Percentiles rank a stretch among this genome's conserved stretches.
These are phyloP conservation scores for Diaporthe aspalathi DNA, from an alignment of 2,329 filamentous ascomycete genomes.

Conservation along the genomic window DNA sequence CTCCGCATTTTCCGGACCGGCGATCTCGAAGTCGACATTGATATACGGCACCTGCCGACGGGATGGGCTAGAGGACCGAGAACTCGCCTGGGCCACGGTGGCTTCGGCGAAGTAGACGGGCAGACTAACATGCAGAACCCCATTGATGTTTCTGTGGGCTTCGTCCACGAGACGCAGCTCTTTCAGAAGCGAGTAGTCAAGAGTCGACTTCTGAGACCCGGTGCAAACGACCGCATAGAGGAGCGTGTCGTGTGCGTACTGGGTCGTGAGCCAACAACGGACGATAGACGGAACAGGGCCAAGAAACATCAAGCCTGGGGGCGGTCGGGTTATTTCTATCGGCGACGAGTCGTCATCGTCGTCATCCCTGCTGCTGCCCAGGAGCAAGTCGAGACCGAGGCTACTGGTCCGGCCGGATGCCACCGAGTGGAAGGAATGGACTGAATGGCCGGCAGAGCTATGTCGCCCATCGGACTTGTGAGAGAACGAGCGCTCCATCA, in stretches of 20 bases:
- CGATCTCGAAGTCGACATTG: conserved; percentile 81
- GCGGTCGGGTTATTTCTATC: conserved; percentile 77
- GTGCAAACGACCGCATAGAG: conserved; percentile 94
- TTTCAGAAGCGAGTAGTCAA: conserved; percentile 80
- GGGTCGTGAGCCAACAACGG: conserved; percentile 91
- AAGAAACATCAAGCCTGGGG: conserved; percentile 85
- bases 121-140: conserved; percentile 76
- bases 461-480: conserved; percentile 96
- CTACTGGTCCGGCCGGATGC: conserved; percentile 87
- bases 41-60: conserved; percentile 83
- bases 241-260: conserved; percentile 89
- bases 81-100: conserved; percentile 80
- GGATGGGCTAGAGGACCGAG: conserved; percentile 76
- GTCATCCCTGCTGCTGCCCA: conserved; percentile 71
- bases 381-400: conserved; percentile 81
- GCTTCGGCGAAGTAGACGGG: conserved; percentile 93
- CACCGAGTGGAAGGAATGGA: conserved; percentile 75
- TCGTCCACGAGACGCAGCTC: conserved; percentile 78
- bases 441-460: conserved; percentile 89
- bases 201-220: conserved; percentile 87
- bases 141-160: conserved; percentile 74
- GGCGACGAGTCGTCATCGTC: conserved; percentile 61
- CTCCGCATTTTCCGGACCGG: conserved; percentile 65
- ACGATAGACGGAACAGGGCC: conserved; percentile 94
- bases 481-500: conserved; percentile 92